Evolutionary conservation across 2,329 filamentous ascomycete genomes (phyloP), one percentile per base, ranked within the genome.

Genomic region (Penicillium glabrum): DNA sequence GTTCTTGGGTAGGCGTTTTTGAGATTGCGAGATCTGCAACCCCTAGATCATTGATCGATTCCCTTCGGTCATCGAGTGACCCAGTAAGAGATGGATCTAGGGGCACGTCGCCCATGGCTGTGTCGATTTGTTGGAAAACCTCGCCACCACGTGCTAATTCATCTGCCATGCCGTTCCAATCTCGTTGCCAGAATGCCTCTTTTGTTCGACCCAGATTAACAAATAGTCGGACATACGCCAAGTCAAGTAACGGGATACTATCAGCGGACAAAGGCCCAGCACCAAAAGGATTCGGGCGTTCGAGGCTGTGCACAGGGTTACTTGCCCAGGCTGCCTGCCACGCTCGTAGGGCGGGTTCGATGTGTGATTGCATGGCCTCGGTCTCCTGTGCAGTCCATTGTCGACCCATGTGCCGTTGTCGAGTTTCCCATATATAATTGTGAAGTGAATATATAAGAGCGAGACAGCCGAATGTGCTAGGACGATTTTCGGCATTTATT

Each of bases 341-440:
- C 8, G 93, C 93, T 72, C 92, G 89, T 59, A 99, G 79, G 2
- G 93, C 93, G 11, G 93, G 93, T 72, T 97, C 93, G 56, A 98
- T 96, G 69, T 96, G 92, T 1, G 89, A 86, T 72, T 97, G 93
- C 92, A 98, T 96, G 62, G 92, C 91, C 64, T 98, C 93, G 0
- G 91, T 96, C 74, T 98, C 93, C 62, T 93, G 89, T 33, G 88
- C 86, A 2, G 92, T 96, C 93, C 93, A 97, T 48, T 91, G 82
- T 60, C 91, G 88, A 65, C 90, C 92, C 66, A 93, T 88, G 66
- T 97, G 93, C 51, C 92, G 83, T 74, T 96, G 93, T 24, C 93
- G 84, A 0, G 93, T 97, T 75, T 98, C 93, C 95, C 95, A 98
- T 45, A 98, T 97, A 74, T 96, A 97, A 66, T 97, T 97, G 77